Evolutionary conservation across 2,329 filamentous ascomycete genomes (phyloP), one percentile per base, ranked within the genome.

Genomic region (Fusarium sp.): DNA sequence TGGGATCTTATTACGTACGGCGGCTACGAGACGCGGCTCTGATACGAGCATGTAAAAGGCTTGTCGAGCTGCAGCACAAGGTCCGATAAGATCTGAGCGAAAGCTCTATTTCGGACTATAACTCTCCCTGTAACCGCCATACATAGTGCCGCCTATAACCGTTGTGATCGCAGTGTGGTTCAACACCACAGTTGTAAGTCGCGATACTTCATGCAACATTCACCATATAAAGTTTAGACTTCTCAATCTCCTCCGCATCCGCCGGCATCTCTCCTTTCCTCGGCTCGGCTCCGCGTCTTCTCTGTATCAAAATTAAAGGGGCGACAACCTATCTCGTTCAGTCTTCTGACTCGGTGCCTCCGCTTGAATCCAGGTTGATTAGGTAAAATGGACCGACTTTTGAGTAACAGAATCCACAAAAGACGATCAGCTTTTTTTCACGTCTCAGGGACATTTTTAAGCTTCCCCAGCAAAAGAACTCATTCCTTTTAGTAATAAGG

Each of bases 371-470:
- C 35, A 56, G 55, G 46, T 31, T 46, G 59, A 74, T 74, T 74
- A 74, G 60, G 72, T 74, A 74, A 74, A 74, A 74, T 73, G 69
- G 69, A 72, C 65, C 69, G 69, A 74, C 31, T 73, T 71, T 58
- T 74, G 69, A 70, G 72, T 75, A 74, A 74, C 45, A 49, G 72
- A 74, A 74, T 74, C 72, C 72, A 74, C 72, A 72, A 72, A 72
- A 60, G 33, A 59, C 36, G 25, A 65, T 69, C 49, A 49, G 45
- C 45, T 52, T 54, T 47, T 57, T 57, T 49, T 35, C 49, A 12
- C 18, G n/a, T 31, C 27, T 53, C 56, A 42, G 39, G 41, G 27
- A 65, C 29, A n/a, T 46, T 35, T 35, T 33, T 38, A 31, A 41
- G 49, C 39, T 55, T 71, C 25, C 36, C 47, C 31, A 27, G 29